Conservation (phyloP, 805 yeast species). For the Jamesozyma spencerorum region DNA sequence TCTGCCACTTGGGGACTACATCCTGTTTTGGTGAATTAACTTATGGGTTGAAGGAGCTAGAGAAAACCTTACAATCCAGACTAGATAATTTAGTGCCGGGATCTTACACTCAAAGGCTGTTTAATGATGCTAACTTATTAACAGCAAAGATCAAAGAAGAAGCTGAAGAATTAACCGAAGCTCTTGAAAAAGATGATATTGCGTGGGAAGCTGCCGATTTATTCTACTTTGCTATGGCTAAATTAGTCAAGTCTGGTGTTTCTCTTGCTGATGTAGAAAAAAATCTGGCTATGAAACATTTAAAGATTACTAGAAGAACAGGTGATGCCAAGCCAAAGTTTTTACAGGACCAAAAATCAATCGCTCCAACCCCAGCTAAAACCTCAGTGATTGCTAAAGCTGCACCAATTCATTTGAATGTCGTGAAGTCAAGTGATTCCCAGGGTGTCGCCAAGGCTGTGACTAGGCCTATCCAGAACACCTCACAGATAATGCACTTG, state of each 20-base stretch:
- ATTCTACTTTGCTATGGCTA: slow-evolving; percentile 64
- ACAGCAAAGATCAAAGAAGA: slow-evolving; percentile 89
- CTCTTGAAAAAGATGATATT: slow-evolving; percentile 54
- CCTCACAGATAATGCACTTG: slow-evolving; percentile 83
- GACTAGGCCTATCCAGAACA: slow-evolving; percentile 90
- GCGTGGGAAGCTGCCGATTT: slow-evolving; percentile 98
- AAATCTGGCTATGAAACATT: slow-evolving; percentile 72
- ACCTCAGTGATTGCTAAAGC: slow-evolving; percentile 8
- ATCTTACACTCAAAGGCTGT: slow-evolving; percentile 87
- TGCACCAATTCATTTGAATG: slow-evolving; percentile 19
- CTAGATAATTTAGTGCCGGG: slow-evolving; percentile 67
- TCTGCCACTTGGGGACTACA: slow-evolving; percentile 75
- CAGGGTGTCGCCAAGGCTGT: slow-evolving; percentile 52
- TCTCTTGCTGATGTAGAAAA: slow-evolving; percentile 70
- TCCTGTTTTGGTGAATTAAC: slow-evolving; percentile 71
- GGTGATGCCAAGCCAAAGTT: slow-evolving; percentile 93
- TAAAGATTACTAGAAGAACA: slow-evolving; percentile 83
- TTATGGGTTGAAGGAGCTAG: slow-evolving; percentile 55
- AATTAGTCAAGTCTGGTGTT: slow-evolving; percentile 71
- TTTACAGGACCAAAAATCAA: slow-evolving; percentile 28
- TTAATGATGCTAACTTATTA: slow-evolving; percentile 65
- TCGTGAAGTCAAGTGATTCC: slow-evolving; percentile 16
- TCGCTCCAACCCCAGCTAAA: slow-evolving; percentile 12
- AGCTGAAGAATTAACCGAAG: slow-evolving; percentile 91
- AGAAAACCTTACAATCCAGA: slow-evolving; percentile 56